Conservation (phyloP, 169 alveolate genomes). For the Plasmodium coatneyi region DNA sequence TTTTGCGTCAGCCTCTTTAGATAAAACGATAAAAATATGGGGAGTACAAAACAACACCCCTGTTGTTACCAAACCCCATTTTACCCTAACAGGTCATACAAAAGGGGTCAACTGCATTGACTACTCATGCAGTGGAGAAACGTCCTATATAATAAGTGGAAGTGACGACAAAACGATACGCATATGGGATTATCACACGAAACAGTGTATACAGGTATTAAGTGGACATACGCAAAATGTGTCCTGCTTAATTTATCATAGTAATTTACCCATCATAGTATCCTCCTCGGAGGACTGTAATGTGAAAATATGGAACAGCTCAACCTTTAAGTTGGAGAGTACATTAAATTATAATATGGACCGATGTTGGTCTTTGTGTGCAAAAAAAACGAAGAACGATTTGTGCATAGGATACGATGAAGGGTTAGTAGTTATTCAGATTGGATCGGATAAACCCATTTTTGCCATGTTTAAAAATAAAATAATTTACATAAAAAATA, state of each 20-base stretch:
- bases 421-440: conserved; percentile 94
- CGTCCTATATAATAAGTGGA: conserved; percentile 96
- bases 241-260: conserved; percentile 94
- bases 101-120: conserved; percentile 97
- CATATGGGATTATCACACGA: conserved; percentile 99
- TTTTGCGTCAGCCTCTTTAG: conserved; percentile 97
- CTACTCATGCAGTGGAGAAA: conserved; percentile 87
- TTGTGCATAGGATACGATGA: conserved; percentile 90
- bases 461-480: conserved; percentile 95
- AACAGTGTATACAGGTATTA: conserved; percentile 96
- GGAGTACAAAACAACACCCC: conserved; percentile 85
- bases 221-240: conserved; percentile 95
- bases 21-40: conserved; percentile 96
- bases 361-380: conserved; percentile 94
- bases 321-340: conserved; percentile 94
- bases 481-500: conserved; percentile 94
- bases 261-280: conserved; percentile 93
- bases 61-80: conserved; percentile 91
- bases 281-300: conserved; percentile 98
- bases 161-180: conserved; percentile 97
- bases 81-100: conserved; percentile 97
- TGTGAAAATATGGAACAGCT: conserved; percentile 96
- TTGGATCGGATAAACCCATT: conserved; percentile 97
- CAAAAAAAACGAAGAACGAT: conserved; percentile 82
- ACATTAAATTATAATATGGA: conserved; percentile 95